Evolutionary conservation across 2,329 filamentous ascomycete species (phyloP), one percentile per base, ranked within the genome.

Genomic region (Pseudogymnoascus sp.): DNA sequence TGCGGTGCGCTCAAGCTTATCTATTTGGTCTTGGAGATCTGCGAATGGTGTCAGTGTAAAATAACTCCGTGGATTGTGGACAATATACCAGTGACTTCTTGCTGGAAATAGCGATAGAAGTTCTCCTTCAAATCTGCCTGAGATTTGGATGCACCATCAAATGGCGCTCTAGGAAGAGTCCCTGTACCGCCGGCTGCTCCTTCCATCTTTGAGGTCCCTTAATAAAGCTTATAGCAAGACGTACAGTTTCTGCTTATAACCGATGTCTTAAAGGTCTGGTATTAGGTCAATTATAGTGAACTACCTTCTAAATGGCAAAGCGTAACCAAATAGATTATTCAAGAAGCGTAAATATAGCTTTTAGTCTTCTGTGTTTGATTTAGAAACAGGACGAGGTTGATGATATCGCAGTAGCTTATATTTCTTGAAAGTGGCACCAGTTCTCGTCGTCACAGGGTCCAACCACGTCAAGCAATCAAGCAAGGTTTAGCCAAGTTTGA

Each of bases 61-160:
- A 4, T 4, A 35, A 19, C 31, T 55, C 14, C 1, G 0, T 4
- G 21, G 37, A 8, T 2, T 16, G 33, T 16, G 33, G 37, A 23
- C 21, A 8, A 26, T 78, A 73, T 77, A 92, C 90, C 81, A 55
- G 84, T 84, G 60, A 89, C 84, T 74, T 90, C 87, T 69, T 86
- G 81, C 67, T 91, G 87, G 71, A 96, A 96, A 72, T 91, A 88
- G 68, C 86, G 84, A 74, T 93, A 92, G 78, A 96, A 96, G 38
- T 85, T 85, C 71, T 93, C 88, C 68, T 92, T 94, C 63, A 84
- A 76, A 63, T 82, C 78, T 16, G 67, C 63, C 10, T 66, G 59
- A 8, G 65, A 64, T 14, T 63, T 62, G 12, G 61, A 63, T 19
- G 64, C 23, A 6, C 62, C 63, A 55, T 65, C 63, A 38, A 70